Base-by-base conservation (phyloP, 495 filamentous ascomycete species). In the Astrothelium macrocarpum region DNA sequence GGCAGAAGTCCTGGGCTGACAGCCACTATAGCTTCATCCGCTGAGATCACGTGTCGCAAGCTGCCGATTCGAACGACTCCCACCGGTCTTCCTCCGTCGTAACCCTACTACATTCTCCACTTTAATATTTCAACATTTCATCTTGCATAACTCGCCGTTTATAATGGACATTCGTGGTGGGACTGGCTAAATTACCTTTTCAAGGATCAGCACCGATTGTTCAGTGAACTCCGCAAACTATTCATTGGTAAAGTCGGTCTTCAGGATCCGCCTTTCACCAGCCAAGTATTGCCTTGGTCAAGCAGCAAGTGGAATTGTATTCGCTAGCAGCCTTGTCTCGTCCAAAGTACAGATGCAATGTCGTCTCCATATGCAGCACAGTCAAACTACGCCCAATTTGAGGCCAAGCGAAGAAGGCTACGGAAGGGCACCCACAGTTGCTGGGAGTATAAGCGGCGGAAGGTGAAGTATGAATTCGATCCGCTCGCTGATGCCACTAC, bases 391-490 rank as follows among this genome's bases (percentile, higher is more conserved):
- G 34, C 34, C 34, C 34, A 39, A 14, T 39, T 14, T 14, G 34
- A 39, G n/a, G 59, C 59, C 20, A 65, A 64, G 65, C 62, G 65
- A 32, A 59, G 65, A 43, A 67, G 53, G 58, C 4, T 67, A 16
- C 64, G 67, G 2, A 69, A 69, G 58, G 67, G 67, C 32, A 69
- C 67, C 16, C 64, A 63, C 25, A 69, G 67, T 32, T 69, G 67
- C 59, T 62, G 64, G 53, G 65, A 66, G 39, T 69, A 64, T 42
- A 69, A 66, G 32, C 67, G 65, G 45, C 61, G 67, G 53, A 66
- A 69, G 62, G 59, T 69, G 26, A 62, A 42, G 42, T 69, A 64
- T 42, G 61, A 45, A 60, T 67, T 66, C 36, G 45, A 32, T 29
- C 23, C 66, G 16, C 9, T 34, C 18, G 4, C 11, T 1, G 18